Base-by-base conservation (phyloP, 768 basidiomycete species). In the Coprinopsis sp. region DNA sequence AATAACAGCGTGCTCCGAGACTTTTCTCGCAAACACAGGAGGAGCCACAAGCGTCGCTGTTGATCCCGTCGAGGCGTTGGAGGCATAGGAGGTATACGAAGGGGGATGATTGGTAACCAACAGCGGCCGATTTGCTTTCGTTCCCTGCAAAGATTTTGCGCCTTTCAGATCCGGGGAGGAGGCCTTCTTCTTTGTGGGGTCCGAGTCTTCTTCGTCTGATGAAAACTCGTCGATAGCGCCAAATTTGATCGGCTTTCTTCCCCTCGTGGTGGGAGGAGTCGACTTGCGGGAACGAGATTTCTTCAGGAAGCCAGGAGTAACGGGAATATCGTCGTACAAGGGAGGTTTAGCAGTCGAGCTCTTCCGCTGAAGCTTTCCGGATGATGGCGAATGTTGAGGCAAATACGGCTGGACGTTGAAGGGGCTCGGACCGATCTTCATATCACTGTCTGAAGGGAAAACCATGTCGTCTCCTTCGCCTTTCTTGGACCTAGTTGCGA, bases 191-290 rank as follows among this genome's bases (percentile, higher is more conserved):
- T 30, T 38, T 40, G 49, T 36, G 37, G 56, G 42, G 25, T 62
- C 51, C 13, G 50, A 58, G 2, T 63, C 62, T 12, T 67, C 64
- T 14, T 66, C 61, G 1, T 67, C 67, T 10, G 65, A 65, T 65
- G 64, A 12, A 47, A 46, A 33, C 31, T 53, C 50, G 22, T 53
- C 47, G 22, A 51, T 30, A 2, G 56, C 51, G 5, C 66, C 63
- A 44, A 68, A 69, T 42, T 64, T 69, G 46, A 68, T 51, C 6
- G 64, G 66, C 44, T 62, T 65, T 18, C 63, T 57, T 44, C 55
- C 55, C 1, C 53, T 39, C 22, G 37, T 37, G 49, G 23, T 44
- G 27, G 11, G 22, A 23, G 18, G 44, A 53, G 39, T 33, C 48
- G 39, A 34, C 25, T 46, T 44, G 44, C 54, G 45, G 7, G 59